Base-by-base conservation (phyloP, 2,329 filamentous ascomycete genomes). In the Epichloe brachyelytri region DNA sequence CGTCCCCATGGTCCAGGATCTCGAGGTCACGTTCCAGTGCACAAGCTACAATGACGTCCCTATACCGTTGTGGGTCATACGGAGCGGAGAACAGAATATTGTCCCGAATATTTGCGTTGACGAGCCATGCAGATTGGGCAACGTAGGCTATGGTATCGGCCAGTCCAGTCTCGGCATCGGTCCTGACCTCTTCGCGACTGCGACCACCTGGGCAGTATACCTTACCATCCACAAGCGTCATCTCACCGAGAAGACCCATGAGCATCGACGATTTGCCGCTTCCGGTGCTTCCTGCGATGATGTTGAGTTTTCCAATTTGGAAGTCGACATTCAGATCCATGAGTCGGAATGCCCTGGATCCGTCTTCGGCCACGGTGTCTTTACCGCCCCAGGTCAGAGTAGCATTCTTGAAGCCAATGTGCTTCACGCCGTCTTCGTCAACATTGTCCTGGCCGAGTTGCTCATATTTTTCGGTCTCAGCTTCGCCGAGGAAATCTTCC, bases 111-210 rank as follows among this genome's bases (percentile, higher is more conserved):
- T 86, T 94, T 43, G 86, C 91, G 61, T 98, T 98, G 53, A 97
- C 86, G 34, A 98, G 76, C 93, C 93, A 98, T 8, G 93, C 88
- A 65, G 95, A 86, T 65, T 98, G 93, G 17, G 93, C 91, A 64
- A 94, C 95, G 64, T 97, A 98, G 15, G 93, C 93, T 53, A 96
- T 83, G 54, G 86, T 95, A 63, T 98, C 90, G 5, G 87, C 88
- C 39, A 97, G 77, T 2, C 85, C 86, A 22, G 91, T 96, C 53
- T 86, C 83, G 2, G 88, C 85, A 63, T 97, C 85, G 6, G 82
- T 76, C 14, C 76, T 84, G 33, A 96, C 77, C 54, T 96, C 88
- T 63, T 95, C 88, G 57, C 93, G 84, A 63, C 87, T 89, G 54
- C 79, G 80, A 43, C 87, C 88, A 49, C 90, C 88, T 3, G 93